Conservation (phyloP, 345 rosid genomes). For the Eucalyptus marginata region DNA sequence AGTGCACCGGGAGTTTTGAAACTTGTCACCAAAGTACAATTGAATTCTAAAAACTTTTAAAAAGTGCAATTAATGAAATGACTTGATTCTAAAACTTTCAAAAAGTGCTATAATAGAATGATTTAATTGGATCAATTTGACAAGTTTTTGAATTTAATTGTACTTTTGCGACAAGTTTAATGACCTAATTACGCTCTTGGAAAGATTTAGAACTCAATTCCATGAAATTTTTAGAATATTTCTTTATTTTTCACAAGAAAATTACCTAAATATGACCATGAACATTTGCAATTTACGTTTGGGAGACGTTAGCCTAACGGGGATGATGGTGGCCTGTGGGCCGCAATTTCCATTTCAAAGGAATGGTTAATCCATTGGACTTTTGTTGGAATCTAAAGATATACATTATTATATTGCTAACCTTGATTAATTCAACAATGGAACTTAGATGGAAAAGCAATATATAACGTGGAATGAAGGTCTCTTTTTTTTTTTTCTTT, state of each 20-base stretch:
- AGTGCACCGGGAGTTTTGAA: accelerated
- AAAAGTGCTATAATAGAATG: too few relatives aligned
- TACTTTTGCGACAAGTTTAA: not conserved
- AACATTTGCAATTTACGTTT: not conserved
- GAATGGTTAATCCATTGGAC: not conserved
- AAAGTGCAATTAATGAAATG: too few relatives aligned
- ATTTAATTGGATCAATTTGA: too few relatives aligned
- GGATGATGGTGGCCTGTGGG: not conserved
- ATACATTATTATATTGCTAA: not conserved
- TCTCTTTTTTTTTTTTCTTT: not conserved
- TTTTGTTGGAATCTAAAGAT: not conserved
- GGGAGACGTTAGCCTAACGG: not conserved
- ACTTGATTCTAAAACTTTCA: too few relatives aligned
- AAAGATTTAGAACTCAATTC: too few relatives aligned
- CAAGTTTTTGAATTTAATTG: too few relatives aligned
- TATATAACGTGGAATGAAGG: not conserved
- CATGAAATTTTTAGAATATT: not conserved
- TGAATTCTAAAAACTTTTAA: too few relatives aligned
- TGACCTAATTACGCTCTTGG: not conserved
- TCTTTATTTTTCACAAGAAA: too few relatives aligned
- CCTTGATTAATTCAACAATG: not conserved
- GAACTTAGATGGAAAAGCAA: not conserved
- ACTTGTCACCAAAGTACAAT: accelerated
- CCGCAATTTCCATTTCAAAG: not conserved
- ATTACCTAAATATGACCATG: not conserved